A percentile compares a stretch with the other conserved stretches of the same genome.
phyloP scores from a whole-genome alignment of 192 early-diverging fungal species.

The Coemansia sp. region DNA sequence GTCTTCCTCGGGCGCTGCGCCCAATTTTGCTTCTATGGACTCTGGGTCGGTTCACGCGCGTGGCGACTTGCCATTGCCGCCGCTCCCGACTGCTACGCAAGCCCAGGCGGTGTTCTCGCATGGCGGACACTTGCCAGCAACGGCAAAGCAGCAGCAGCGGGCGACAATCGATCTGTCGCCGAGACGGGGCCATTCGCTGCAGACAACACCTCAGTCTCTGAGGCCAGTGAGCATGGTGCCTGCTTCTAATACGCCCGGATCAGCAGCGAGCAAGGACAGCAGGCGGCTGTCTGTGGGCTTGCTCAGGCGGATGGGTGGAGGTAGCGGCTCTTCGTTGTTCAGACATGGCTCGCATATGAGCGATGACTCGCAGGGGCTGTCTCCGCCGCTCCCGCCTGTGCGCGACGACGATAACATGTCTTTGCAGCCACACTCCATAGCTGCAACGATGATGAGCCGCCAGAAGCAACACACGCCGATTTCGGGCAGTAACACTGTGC shows the following conservation, averaged over 20 bases:
- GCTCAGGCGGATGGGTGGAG: slow-evolving; percentile 25
- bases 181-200: slow-evolving; percentile 31
- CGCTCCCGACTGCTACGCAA: neutral
- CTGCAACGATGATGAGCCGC: slow-evolving; percentile 23
- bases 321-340: slow-evolving; percentile 35
- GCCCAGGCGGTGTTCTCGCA: neutral
- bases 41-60: neutral
- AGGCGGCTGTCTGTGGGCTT: slow-evolving; percentile 50
- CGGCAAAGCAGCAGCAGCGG: slow-evolving; percentile 3
- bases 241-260: slow-evolving; percentile 11
- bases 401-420: neutral
- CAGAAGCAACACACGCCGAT: slow-evolving; percentile 9
- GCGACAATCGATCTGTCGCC: slow-evolving; percentile 30
- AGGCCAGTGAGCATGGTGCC: slow-evolving; percentile 45
- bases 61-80: neutral
- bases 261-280: neutral
- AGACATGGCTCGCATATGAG: slow-evolving; percentile 32
- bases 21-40: neutral
- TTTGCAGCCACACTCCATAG: slow-evolving; percentile 28
- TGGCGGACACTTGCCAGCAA: neutral
- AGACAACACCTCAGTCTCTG: slow-evolving; percentile 28
- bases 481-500: slow-evolving; percentile 27
- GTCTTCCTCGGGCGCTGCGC: no score
- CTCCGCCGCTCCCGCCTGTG: slow-evolving; percentile 3
- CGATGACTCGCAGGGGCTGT: slow-evolving; percentile 23